Percentiles rank a stretch among this genome's conserved stretches.
Conservation (phyloP, 345 rosid species). For the Trapa bicornis region DNA sequence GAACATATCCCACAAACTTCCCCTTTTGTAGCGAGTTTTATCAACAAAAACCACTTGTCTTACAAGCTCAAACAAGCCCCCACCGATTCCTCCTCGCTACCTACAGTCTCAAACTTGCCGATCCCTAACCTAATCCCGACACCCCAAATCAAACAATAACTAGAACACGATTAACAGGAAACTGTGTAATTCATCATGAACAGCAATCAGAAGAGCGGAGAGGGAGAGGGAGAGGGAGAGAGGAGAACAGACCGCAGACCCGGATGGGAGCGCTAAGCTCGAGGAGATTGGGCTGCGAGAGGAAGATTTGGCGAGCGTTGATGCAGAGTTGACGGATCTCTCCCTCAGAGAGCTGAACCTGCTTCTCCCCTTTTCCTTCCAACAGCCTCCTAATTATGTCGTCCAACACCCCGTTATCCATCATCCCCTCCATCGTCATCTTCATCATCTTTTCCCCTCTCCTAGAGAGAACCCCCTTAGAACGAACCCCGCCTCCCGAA, state of each 20-base stretch:
- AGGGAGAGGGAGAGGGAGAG: conserved; percentile 3
- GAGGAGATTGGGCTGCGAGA: conserved; percentile 80
- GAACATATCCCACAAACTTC: not conserved
- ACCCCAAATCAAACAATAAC: not conserved
- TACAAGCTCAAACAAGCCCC: no score
- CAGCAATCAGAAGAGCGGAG: not conserved
- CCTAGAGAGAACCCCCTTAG: no score
- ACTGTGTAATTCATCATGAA: not conserved
- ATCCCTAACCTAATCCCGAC: no score
- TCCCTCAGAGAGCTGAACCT: conserved; percentile 86
- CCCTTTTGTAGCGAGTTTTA: not conserved
- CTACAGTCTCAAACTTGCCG: no score
- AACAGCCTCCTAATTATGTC: conserved; percentile 79
- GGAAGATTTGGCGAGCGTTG: conserved; percentile 90
- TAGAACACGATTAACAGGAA: not conserved
- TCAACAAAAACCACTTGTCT: no score
- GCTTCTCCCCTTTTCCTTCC: conserved; percentile 91
- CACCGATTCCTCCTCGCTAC: no score
- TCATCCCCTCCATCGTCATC: conserved; percentile 62
- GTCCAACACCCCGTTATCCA: conserved; percentile 75
- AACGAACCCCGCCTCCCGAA: no score
- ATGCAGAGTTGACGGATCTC: conserved; percentile 98
- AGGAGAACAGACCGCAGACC: conserved; percentile 58
- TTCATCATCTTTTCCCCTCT: conserved; percentile 25
- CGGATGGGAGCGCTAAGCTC: conserved; percentile 76